Evolutionary conservation across 352 stramenopile species (phyloP).

Genomic region (Peronosclerospora sorghi): DNA sequence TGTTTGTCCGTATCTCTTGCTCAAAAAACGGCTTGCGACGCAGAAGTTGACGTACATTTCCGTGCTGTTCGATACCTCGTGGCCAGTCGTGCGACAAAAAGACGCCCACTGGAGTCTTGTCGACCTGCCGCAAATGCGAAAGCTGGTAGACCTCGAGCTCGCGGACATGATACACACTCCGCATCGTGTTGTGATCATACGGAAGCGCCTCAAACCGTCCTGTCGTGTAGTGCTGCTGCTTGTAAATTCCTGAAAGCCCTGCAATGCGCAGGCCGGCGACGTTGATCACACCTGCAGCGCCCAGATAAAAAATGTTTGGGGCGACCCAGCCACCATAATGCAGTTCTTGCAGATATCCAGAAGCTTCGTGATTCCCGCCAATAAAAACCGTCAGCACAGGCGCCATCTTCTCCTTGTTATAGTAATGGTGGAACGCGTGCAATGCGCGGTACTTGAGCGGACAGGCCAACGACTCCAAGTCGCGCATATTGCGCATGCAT

Average conservation of each 20-base stretch:
- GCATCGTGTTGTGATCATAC: slow-evolving; percentile 69
- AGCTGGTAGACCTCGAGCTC: slow-evolving; percentile 91
- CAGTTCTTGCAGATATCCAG: slow-evolving; percentile 93
- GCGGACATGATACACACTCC: slow-evolving; percentile 93
- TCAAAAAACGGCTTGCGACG: slow-evolving; percentile 91
- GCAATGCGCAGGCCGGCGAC: slow-evolving; percentile 90
- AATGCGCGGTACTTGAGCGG: slow-evolving; percentile 93
- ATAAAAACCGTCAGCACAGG: slow-evolving; percentile 96
- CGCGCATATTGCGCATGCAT: slow-evolving; percentile 89
- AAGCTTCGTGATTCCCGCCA: slow-evolving; percentile 98
- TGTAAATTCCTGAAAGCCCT: slow-evolving; percentile 97
- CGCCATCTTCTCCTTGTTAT: slow-evolving; percentile 85
- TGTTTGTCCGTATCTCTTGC: slow-evolving; percentile 89
- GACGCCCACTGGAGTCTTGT: slow-evolving; percentile 66
- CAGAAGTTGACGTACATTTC: slow-evolving; percentile 85
- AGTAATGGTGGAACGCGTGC: slow-evolving; percentile 94
- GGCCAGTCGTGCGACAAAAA: slow-evolving; percentile 99
- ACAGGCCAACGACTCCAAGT: slow-evolving; percentile 92
- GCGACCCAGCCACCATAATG: slow-evolving; percentile 97
- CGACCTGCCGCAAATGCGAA: slow-evolving; percentile 48
- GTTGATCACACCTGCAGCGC: slow-evolving; percentile 87
- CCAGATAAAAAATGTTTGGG: slow-evolving; percentile 98
- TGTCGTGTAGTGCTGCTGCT: slow-evolving; percentile 83
- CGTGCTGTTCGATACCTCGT: slow-evolving; percentile 91
- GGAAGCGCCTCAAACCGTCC: slow-evolving; percentile 84